These are phyloP conservation scores for Astrocystis sublimbata DNA, from an alignment of 495 filamentous ascomycete species.

Conservation along the genomic window DNA sequence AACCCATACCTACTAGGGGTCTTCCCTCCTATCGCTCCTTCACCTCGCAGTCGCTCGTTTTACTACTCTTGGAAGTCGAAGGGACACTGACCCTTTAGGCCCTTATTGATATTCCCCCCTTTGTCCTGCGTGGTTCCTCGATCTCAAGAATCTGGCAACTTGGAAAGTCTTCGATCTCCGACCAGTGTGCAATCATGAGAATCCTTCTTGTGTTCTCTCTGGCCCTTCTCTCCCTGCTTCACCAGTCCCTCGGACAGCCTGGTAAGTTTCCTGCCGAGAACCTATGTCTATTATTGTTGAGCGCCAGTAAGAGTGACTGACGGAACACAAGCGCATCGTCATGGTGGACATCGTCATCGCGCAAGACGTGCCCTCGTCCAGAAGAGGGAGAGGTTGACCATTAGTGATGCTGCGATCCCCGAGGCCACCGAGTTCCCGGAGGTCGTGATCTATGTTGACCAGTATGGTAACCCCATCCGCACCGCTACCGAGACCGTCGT, in stretches of 20 bases:
- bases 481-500: slow-evolving; percentile 36
- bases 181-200: slow-evolving; percentile 25
- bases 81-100: slow-evolving; percentile 23
- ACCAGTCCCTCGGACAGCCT: slow-evolving; percentile 30
- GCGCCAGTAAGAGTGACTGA: slow-evolving; percentile 12
- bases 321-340: slow-evolving; percentile 22
- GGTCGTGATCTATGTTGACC: slow-evolving; percentile 66
- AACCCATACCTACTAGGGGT: slow-evolving; percentile 21
- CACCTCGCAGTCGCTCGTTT: slow-evolving; percentile 15
- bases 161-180: slow-evolving; percentile 3
- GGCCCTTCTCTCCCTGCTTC: slow-evolving; percentile 25
- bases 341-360: slow-evolving; percentile 27
- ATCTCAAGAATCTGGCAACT: background rate
- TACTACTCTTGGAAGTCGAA: slow-evolving; percentile 13
- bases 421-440: slow-evolving; percentile 37
- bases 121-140: slow-evolving; percentile 5
- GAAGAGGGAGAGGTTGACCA: slow-evolving; percentile 26
- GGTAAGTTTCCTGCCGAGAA: slow-evolving; percentile 23
- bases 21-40: slow-evolving; percentile 22
- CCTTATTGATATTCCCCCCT: slow-evolving; percentile 20
- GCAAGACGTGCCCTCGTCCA: slow-evolving; percentile 13
- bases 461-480: slow-evolving; percentile 56
- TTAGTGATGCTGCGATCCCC: slow-evolving; percentile 23
- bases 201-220: slow-evolving; percentile 19
- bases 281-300: background rate